Conservation (phyloP, 345 rosid species). For the Populus pruinosa region DNA sequence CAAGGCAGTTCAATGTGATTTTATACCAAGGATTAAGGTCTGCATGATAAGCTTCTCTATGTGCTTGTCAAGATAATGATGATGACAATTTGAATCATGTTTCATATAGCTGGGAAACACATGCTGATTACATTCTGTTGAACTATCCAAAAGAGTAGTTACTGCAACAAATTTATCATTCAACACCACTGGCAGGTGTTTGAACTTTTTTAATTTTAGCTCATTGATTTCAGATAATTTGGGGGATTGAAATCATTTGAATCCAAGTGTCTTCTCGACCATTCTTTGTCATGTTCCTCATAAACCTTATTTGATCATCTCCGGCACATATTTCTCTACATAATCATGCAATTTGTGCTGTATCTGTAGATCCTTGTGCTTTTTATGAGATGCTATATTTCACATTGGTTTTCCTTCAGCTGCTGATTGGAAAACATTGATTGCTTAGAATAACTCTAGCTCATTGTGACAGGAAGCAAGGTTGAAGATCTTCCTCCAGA, state of each 20-base stretch:
- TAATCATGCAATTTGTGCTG: neutral
- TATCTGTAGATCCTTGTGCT: neutral
- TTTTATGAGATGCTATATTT: neutral
- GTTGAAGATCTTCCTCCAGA: conserved; percentile 46
- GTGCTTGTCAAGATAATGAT: neutral
- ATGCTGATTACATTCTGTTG: neutral
- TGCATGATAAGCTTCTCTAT: neutral
- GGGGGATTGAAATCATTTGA: neutral
- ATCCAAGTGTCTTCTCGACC: neutral
- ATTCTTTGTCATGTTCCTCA: neutral
- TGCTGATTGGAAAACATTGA: neutral
- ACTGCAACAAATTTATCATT: neutral
- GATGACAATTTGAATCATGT: neutral
- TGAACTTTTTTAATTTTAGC: neutral
- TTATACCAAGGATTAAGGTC: neutral
- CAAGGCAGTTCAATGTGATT: neutral
- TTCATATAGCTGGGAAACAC: neutral
- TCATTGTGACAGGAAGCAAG: conserved; percentile 41
- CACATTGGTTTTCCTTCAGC: neutral
- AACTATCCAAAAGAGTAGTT: neutral
- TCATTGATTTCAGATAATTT: neutral
- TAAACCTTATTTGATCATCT: neutral
- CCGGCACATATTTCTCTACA: neutral
- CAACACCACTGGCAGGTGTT: neutral
- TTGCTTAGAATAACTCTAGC: conserved; percentile 8